Percentiles rank a stretch among this genome's conserved stretches.
phyloP scores from a whole-genome alignment of 495 filamentous ascomycete species.

The Penicillium odoratum region DNA sequence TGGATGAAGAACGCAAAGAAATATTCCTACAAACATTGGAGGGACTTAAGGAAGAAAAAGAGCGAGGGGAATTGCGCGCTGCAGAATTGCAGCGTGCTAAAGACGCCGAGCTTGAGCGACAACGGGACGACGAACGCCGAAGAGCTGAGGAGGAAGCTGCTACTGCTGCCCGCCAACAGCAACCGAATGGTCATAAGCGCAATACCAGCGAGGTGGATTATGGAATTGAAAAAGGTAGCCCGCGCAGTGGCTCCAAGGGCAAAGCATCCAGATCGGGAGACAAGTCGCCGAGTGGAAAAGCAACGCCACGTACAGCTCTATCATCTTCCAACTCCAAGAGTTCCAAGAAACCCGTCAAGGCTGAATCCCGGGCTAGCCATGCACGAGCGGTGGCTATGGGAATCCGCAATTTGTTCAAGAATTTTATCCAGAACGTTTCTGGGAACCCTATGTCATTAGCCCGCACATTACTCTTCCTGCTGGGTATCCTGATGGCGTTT shows the following conservation, averaged over 20 bases:
- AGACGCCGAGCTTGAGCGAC: conserved; percentile 60
- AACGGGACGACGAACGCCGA: conserved; percentile 56
- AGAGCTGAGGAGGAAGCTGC: conserved; percentile 60
- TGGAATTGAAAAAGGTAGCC: conserved; percentile 48
- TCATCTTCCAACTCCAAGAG: conserved; percentile 39
- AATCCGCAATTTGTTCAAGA: conserved; percentile 61
- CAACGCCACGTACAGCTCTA: conserved; percentile 32
- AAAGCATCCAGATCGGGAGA: conserved; percentile 31
- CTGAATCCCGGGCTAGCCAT: conserved; percentile 32
- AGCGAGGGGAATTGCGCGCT: conserved; percentile 70
- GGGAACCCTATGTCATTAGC: conserved; percentile 74
- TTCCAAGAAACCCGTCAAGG: conserved; percentile 42
- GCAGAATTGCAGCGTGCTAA: conserved; percentile 59
- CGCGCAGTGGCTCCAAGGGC: conserved; percentile 38
- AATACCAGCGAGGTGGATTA: conserved; percentile 55
- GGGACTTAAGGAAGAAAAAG: conserved; percentile 61
- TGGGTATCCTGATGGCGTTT: conserved; percentile 77
- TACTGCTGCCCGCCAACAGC: conserved; percentile 29
- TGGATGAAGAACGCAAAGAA: conserved; percentile 91
- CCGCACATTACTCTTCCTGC: conserved; percentile 74
- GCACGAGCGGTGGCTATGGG: conserved; percentile 41
- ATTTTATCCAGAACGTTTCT: conserved; percentile 61
- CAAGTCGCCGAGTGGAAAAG: conserved; percentile 31
- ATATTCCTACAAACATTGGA: conserved; percentile 72
- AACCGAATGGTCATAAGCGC: conserved; percentile 52